These are phyloP conservation scores for Hysterium pulicare DNA, from an alignment of 2,329 filamentous ascomycete species.

Conservation along the genomic window DNA sequence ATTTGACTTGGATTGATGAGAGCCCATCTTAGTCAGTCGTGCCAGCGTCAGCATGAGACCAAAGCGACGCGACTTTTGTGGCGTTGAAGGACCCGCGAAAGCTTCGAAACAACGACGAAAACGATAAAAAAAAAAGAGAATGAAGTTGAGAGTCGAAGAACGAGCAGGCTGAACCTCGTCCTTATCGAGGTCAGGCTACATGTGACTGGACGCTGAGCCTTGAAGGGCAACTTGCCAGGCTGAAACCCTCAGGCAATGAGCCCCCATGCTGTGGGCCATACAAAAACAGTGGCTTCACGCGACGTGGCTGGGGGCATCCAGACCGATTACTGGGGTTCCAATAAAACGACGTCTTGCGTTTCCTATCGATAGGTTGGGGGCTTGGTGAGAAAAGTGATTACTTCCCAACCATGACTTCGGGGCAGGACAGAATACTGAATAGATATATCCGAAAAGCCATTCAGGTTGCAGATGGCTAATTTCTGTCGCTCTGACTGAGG, in stretches of 20 bases:
- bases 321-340: too few relatives aligned
- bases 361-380: too few relatives aligned
- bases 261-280: background rate
- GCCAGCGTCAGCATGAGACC: background rate
- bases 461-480: too few relatives aligned
- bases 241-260: slow-evolving; percentile 3
- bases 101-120: background rate
- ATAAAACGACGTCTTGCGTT: too few relatives aligned
- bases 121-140: background rate
- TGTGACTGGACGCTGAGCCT: too few relatives aligned
- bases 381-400: too few relatives aligned
- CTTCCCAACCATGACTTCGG: too few relatives aligned
- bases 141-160: background rate
- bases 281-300: background rate
- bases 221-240: background rate
- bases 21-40: background rate
- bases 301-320: background rate
- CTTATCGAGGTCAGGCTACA: slow-evolving; percentile 1
- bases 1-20: background rate
- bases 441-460: too few relatives aligned
- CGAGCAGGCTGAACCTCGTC: background rate
- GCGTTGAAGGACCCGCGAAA: background rate
- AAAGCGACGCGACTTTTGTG: background rate
- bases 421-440: too few relatives aligned
- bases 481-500: too few relatives aligned